Conservation (phyloP, 148 eudicot genomes). For the Salicornia ramosissima region DNA sequence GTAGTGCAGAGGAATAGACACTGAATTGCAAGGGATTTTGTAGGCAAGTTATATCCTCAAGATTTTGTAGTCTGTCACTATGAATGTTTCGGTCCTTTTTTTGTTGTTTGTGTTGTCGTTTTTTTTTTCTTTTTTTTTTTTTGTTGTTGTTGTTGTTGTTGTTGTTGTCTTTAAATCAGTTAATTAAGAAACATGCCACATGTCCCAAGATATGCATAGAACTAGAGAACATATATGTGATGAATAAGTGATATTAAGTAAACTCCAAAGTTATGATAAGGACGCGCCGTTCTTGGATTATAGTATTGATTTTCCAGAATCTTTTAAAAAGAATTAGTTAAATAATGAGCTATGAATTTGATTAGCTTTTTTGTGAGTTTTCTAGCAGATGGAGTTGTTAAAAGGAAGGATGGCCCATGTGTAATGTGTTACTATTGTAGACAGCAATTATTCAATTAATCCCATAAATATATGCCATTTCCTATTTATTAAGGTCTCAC, state of each 20-base stretch:
- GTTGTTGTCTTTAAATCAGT: no score
- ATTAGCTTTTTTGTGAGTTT: conserved; percentile 15
- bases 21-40: no score
- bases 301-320: conserved; percentile 15
- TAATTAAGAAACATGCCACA: no score
- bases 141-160: no score
- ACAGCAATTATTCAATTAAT: conserved; percentile 28
- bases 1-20: no score
- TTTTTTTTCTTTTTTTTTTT: no score
- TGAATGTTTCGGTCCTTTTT: no score
- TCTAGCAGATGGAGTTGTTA: conserved; percentile 22
- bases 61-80: no score
- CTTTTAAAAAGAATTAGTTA: conserved; percentile 20
- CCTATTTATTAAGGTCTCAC: conserved; percentile 6
- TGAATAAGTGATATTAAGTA: neutral
- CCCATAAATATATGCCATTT: conserved; percentile 13
- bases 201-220: neutral
- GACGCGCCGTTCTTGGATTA: conserved; percentile 26
- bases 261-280: conserved; percentile 3
- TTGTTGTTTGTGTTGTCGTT: no score
- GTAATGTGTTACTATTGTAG: conserved; percentile 34
- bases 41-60: no score
- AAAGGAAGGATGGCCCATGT: conserved; percentile 34
- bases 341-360: conserved; percentile 16
- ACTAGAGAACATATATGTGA: neutral